Conservation (phyloP, 73 alveolate species). For the Paramecium octaurelia region DNA sequence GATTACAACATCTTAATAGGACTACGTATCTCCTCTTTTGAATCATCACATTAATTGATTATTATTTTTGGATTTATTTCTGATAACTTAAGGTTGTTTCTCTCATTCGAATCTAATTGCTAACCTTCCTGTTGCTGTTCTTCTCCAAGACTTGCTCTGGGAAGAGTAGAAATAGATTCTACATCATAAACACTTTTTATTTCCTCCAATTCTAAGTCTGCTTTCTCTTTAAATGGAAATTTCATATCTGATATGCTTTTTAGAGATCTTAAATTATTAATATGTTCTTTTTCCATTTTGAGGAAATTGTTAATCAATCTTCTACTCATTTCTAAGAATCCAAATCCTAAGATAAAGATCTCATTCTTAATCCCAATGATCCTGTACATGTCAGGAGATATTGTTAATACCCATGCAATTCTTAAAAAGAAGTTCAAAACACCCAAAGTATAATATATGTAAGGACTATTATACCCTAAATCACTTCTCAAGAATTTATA, state of each 20-base stretch:
- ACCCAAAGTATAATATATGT: slow-evolving; percentile 20
- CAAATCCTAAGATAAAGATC: neutral
- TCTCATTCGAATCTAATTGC: neutral
- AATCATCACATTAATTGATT: neutral
- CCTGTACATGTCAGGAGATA: slow-evolving; percentile 43
- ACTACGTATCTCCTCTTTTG: neutral
- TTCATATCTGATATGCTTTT: slow-evolving; percentile 4
- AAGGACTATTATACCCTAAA: slow-evolving; percentile 27
- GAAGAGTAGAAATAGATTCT: neutral
- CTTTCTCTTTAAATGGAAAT: neutral
- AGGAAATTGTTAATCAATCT: slow-evolving; percentile 30
- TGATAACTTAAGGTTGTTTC: neutral
- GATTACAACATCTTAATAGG: neutral
- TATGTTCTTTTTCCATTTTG: slow-evolving; percentile 47
- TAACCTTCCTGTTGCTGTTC: neutral
- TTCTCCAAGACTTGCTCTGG: neutral
- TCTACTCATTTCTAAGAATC: slow-evolving; percentile 43
- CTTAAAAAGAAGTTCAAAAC: slow-evolving; percentile 27
- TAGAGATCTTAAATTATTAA: slow-evolving; percentile 9
- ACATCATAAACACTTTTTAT: neutral
- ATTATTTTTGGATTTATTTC: neutral
- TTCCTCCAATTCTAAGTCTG: neutral
- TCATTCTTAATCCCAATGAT: slow-evolving; percentile 6
- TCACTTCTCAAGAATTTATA: slow-evolving; percentile 34
- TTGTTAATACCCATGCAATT: slow-evolving; percentile 21